Conservation (phyloP, 2,329 filamentous ascomycete species). For the Cadophora malorum region DNA sequence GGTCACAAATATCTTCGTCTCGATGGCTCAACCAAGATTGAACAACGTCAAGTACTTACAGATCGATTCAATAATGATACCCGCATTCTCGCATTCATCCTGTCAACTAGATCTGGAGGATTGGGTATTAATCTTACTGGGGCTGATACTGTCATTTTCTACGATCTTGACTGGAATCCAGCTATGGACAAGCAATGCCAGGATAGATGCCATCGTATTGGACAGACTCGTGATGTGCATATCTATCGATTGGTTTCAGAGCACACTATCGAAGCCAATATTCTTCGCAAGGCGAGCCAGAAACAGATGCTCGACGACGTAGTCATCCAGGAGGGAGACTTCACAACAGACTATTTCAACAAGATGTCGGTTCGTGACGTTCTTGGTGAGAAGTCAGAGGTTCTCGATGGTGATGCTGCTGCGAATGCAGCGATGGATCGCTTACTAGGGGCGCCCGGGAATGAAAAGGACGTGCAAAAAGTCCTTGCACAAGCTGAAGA, state of each 20-base stretch:
- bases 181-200: constrained; percentile 99
- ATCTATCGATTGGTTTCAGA: constrained; percentile 95
- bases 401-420: constrained; percentile 71
- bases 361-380: constrained; percentile 74
- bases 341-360: constrained; percentile 96
- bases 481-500: constrained; percentile 92
- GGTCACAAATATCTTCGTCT: constrained; percentile 95
- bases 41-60: constrained; percentile 92
- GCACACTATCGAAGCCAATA: constrained; percentile 97
- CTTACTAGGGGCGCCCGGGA: constrained; percentile 68
- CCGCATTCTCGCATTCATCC: constrained; percentile 91
- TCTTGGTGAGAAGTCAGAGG: constrained; percentile 59
- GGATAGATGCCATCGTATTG: constrained; percentile 95
- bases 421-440: constrained; percentile 85
- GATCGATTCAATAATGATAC: constrained; percentile 96
- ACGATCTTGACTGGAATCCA: constrained; percentile 98
- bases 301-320: constrained; percentile 98
- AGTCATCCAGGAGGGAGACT: constrained; percentile 97
- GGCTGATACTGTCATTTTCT: constrained; percentile 97
- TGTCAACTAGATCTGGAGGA: constrained; percentile 92
- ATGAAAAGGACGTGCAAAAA: constrained; percentile 69
- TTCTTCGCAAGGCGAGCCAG: constrained; percentile 93
- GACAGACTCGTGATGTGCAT: constrained; percentile 95
- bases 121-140: constrained; percentile 96
- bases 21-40: constrained; percentile 95